Base-by-base conservation (phyloP, 768 basidiomycete species). In the Pholiota molesta region DNA sequence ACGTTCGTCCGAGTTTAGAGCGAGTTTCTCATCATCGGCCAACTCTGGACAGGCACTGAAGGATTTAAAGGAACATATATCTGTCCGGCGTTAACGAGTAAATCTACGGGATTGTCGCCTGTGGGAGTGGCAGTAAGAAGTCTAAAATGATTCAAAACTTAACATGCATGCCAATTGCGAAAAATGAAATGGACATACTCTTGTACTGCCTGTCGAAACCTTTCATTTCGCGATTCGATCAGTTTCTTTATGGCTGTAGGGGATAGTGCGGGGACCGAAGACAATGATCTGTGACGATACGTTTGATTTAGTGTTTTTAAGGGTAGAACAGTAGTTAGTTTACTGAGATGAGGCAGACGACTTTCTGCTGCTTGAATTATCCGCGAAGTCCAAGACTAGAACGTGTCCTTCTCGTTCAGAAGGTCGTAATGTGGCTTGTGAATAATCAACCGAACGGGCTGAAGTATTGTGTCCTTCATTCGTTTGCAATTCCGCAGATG, bases 51-150 rank as follows among this genome's bases (percentile, higher is more conserved):
- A 52, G 65, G 49, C 52, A 60, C 13, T 56, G 69, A 73, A 6
- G 89, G 88, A 65, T 90, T 80, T 28, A 90, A 76, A 2, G 94
- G 94, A 10, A 95, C 79, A 65, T 91, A 87, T 28, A 86, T 86
- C 26, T 78, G 79, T 2, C 87, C 89, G 23, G 91, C 92, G 6
- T 83, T 81, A 70, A 87, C 81, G 7, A 96, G 72, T 10, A 94
- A 72, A 14, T 69, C 65, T 0, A 86, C 83, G 0, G 94, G 83
- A 67, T 94, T 89, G 23, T 88, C 88, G 0, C 67, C 71, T 10
- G 72, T 68, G 2, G 80, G 72, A 13, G 83, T 81, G 8, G 90
- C 86, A 8, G 72, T 65, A 19, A 94, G 72, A 39, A 94, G 79
- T 61, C 92, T 93, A 59, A 39, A 52, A 44, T 14, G 31, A 31